Conservation (phyloP, 305 asterid genomes). For the Rubia tinctorum region DNA sequence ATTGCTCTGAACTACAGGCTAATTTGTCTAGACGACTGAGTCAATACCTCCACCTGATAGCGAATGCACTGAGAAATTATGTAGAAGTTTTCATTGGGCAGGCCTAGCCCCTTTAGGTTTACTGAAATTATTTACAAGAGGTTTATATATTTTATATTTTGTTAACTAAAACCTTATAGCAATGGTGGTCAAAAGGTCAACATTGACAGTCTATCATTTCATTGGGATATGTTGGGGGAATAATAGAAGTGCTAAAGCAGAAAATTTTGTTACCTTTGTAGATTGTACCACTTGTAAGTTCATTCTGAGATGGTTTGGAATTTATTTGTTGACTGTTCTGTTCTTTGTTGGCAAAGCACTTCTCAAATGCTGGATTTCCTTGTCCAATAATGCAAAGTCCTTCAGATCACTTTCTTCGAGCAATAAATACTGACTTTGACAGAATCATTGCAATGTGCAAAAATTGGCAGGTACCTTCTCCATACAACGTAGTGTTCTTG, state of each 20-base stretch:
- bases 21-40: not conserved
- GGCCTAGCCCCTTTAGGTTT: not conserved
- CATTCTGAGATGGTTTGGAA: not conserved
- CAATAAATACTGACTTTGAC: constrained; percentile 95
- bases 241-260: not conserved
- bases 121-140: not conserved
- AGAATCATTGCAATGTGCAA: constrained; percentile 98
- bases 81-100: not conserved
- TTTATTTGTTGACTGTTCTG: constrained; percentile 14
- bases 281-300: not conserved
- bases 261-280: not conserved
- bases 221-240: not conserved
- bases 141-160: not conserved
- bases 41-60: too few relatives aligned
- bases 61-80: not conserved
- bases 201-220: not conserved
- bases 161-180: not conserved
- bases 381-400: constrained; percentile 99
- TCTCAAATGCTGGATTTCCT: constrained; percentile 99
- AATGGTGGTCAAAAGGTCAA: not conserved
- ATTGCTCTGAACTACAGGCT: not conserved
- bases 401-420: constrained; percentile 97
- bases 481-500: constrained; percentile 8
- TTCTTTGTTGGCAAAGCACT: constrained; percentile 61
- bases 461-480: constrained; percentile 92